phyloP scores from a whole-genome alignment of 805 yeast genomes.

The Zygosaccharomyces lentus region DNA sequence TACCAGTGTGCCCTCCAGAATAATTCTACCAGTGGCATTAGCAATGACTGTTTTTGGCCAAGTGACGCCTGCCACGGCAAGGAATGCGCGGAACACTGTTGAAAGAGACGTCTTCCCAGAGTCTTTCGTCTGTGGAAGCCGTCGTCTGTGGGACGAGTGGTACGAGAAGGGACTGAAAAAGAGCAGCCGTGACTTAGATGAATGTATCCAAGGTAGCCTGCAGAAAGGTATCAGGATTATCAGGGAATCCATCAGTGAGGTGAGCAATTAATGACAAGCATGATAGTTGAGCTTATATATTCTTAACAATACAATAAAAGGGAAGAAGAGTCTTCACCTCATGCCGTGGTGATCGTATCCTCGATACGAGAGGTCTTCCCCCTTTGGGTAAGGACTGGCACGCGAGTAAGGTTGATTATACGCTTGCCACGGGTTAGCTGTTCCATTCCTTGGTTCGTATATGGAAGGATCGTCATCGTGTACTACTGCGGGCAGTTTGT shows the following conservation, averaged over 20 bases:
- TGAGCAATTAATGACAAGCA: not conserved
- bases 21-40: constrained; percentile 24
- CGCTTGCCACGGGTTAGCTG: constrained; percentile 12
- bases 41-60: constrained; percentile 21
- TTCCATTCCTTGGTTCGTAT: constrained; percentile 7
- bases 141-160: constrained; percentile 12
- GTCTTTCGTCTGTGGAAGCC: constrained; percentile 12
- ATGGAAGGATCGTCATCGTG: constrained; percentile 11
- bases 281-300: constrained; percentile 3
- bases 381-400: constrained; percentile 14
- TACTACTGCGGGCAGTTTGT: constrained; percentile 11
- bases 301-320: constrained; percentile 3
- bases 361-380: constrained; percentile 9
- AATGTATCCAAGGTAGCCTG: constrained; percentile 11
- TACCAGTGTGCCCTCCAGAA: constrained; percentile 27
- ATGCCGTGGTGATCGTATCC: constrained; percentile 10
- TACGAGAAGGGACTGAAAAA: constrained; percentile 12
- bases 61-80: constrained; percentile 28
- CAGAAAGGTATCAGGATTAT: constrained; percentile 27
- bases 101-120: constrained; percentile 22
- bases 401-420: constrained; percentile 8
- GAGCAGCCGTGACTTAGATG: constrained; percentile 5
- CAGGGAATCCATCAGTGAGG: constrained; percentile 9
- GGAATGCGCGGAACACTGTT: constrained; percentile 15
- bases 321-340: not conserved